Conservation (phyloP, 2,329 filamentous ascomycete species). For the Aspergillus candidus region DNA sequence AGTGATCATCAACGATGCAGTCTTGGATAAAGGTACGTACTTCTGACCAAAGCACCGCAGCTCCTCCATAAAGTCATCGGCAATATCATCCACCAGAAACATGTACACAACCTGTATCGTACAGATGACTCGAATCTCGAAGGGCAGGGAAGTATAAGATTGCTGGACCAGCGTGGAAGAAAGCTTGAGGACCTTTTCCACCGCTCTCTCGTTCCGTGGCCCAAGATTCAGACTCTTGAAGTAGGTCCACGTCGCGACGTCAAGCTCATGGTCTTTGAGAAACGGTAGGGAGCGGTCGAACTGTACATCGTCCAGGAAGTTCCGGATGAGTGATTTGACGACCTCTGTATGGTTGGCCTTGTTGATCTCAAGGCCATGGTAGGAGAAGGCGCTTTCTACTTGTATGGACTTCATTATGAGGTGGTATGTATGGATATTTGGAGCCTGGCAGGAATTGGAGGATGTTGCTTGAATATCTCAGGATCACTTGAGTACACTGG, state of each 20-base stretch:
- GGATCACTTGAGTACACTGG: too few relatives aligned
- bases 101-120: slow-evolving; percentile 10
- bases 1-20: too few relatives aligned
- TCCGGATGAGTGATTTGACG: slow-evolving; percentile 8
- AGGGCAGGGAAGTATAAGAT: slow-evolving; percentile 6
- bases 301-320: slow-evolving; percentile 7
- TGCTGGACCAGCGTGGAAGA: slow-evolving; percentile 5
- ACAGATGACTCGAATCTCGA: slow-evolving; percentile 7
- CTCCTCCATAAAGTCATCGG: slow-evolving; percentile 6
- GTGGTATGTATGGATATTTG: too few relatives aligned
- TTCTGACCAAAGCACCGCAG: slow-evolving; percentile 9
- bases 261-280: slow-evolving; percentile 4
- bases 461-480: too few relatives aligned
- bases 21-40: neutral
- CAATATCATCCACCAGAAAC: slow-evolving; percentile 12
- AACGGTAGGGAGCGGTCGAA: slow-evolving; percentile 6
- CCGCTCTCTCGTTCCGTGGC: neutral
- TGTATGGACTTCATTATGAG: too few relatives aligned
- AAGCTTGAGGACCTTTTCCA: slow-evolving; percentile 6
- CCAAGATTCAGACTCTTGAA: slow-evolving; percentile 7
- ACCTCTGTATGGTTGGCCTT: too few relatives aligned
- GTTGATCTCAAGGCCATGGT: too few relatives aligned
- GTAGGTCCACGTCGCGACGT: slow-evolving; percentile 5
- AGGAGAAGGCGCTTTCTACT: too few relatives aligned
- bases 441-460: too few relatives aligned